A percentile compares a stretch with the other conserved stretches of the same genome.
Conservation (phyloP, 2,329 filamentous ascomycete species). For the Fusarium hostae region DNA sequence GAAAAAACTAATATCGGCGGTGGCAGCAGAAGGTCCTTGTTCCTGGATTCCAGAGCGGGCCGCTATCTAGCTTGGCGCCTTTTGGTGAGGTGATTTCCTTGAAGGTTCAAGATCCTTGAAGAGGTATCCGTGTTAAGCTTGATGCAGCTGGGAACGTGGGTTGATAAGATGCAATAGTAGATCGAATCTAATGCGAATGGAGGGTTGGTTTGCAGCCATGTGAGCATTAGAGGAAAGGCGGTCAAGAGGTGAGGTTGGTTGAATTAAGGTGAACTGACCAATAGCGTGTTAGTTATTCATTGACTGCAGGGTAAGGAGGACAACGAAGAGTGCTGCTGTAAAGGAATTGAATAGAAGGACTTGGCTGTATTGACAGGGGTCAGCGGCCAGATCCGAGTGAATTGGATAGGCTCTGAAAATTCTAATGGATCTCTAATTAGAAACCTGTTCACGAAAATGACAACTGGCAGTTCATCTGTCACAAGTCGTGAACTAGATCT, state of each 20-base stretch:
- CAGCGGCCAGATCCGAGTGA: conserved; percentile 11
- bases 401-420: background rate
- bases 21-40: conserved; percentile 37
- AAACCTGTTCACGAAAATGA: conserved; percentile 7
- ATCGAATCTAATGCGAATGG: conserved; percentile 32
- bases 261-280: conserved; percentile 5
- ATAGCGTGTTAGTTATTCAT: conserved; percentile 1
- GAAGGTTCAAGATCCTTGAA: conserved; percentile 9
- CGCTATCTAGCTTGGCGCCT: conserved; percentile 34
- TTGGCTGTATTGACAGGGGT: conserved; percentile 16
- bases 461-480: conserved; percentile 22
- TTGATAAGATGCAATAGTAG: conserved; percentile 23
- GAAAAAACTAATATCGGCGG: conserved; percentile 19
- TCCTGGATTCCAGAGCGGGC: conserved; percentile 42
- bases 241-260: conserved; percentile 30
- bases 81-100: conserved; percentile 14
- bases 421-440: conserved; percentile 17
- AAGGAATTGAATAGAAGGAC: conserved; percentile 8
- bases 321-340: background rate
- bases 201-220: conserved; percentile 23
- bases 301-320: conserved; percentile 28
- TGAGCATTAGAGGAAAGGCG: conserved; percentile 40
- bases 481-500: background rate
- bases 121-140: conserved; percentile 16
- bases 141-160: conserved; percentile 20